Evolutionary conservation across 164 flowering plant species (phyloP).

Genomic region (Vitis cinerea): DNA sequence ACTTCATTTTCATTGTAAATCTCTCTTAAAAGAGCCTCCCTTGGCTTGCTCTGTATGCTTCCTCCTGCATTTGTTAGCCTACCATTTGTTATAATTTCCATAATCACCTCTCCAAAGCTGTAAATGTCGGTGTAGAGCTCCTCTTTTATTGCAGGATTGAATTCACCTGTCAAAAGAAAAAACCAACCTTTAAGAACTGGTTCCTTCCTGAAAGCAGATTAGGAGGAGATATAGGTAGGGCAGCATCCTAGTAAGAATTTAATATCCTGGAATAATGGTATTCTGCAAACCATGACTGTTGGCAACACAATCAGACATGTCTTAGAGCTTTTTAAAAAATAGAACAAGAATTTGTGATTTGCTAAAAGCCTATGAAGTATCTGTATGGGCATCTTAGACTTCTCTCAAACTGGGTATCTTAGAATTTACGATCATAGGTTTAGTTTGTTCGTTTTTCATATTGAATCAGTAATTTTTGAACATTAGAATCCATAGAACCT

Average conservation of each 20-base stretch:
- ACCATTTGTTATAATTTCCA: conserved; percentile 77
- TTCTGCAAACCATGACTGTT: too few relatives aligned
- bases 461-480: neutral
- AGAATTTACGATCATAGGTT: neutral
- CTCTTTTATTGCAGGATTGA: conserved; percentile 34
- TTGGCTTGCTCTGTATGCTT: conserved; percentile 42
- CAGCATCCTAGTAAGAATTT: too few relatives aligned
- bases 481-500: neutral
- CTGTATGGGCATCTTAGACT: neutral
- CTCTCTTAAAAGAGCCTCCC: conserved; percentile 55
- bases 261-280: too few relatives aligned
- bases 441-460: neutral
- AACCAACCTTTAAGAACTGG: neutral
- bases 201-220: neutral
- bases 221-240: too few relatives aligned
- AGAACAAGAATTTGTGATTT: too few relatives aligned
- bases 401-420: neutral
- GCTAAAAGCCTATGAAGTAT: too few relatives aligned
- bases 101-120: conserved; percentile 71
- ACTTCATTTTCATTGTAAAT: conserved; percentile 46
- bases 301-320: too few relatives aligned
- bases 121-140: conserved; percentile 61
- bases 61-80: conserved; percentile 42
- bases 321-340: too few relatives aligned
- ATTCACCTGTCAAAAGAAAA: conserved; percentile 37